These are phyloP conservation scores for Epichloe hybrida DNA, from an alignment of 2,329 filamentous ascomycete genomes.

Conservation along the genomic window DNA sequence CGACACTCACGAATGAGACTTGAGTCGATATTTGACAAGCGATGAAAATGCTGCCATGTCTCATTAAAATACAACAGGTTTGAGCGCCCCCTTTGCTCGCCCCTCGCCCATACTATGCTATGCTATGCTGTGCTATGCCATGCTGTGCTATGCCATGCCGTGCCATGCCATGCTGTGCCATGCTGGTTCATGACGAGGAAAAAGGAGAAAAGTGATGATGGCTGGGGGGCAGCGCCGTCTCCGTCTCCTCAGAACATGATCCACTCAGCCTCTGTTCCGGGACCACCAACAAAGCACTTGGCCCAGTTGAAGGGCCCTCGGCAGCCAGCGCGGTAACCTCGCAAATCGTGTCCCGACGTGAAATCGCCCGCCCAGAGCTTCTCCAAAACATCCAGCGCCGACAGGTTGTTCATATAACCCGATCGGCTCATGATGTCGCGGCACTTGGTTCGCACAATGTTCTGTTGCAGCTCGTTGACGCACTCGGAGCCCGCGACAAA, in stretches of 20 bases:
- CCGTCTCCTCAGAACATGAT: conserved; percentile 41
- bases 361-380: conserved; percentile 58
- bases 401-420: conserved; percentile 87
- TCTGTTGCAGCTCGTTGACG: conserved; percentile 65
- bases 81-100: background rate
- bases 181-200: background rate
- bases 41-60: background rate
- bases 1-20: too few species aligned
- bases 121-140: background rate
- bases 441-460: conserved; percentile 67
- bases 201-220: background rate
- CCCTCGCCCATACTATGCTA: too few species aligned
- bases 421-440: conserved; percentile 76
- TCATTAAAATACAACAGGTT: background rate
- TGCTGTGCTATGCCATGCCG: too few species aligned
- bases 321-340: conserved; percentile 21
- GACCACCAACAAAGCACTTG: conserved; percentile 42
- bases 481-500: conserved; percentile 87
- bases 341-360: conserved; percentile 21
- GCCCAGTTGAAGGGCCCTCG: conserved; percentile 45
- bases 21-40: too few species aligned
- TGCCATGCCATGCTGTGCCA: too few species aligned
- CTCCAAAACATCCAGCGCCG: conserved; percentile 74
- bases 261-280: conserved; percentile 47
- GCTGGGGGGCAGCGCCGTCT: too few species aligned